Percentiles rank a stretch among this genome's conserved stretches.
Evolutionary conservation across 352 stramenopile genomes (phyloP).

Genomic region (Phytopythium cucurbitacearum): DNA sequence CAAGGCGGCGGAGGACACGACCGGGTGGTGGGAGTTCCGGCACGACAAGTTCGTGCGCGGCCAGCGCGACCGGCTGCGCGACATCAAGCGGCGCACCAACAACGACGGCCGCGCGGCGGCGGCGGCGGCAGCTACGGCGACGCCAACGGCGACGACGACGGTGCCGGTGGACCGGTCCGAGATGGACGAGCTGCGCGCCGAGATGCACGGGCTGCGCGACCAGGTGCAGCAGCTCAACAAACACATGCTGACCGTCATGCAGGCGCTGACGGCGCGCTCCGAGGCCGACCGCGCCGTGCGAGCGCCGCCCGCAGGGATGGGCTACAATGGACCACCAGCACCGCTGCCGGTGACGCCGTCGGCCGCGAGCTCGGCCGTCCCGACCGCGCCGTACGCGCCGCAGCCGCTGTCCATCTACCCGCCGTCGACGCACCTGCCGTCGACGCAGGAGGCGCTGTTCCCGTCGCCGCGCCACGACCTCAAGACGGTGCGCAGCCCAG

Average conservation of each 20-base stretch:
- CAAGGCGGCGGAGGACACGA: constrained; percentile 21
- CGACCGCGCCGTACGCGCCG: constrained; percentile 9
- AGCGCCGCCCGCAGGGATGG: constrained; percentile 2
- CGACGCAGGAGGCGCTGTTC: constrained; percentile 2
- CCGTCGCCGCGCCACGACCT: constrained; percentile 5
- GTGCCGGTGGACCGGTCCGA: constrained; percentile 51
- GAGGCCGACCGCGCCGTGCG: constrained; percentile 11
- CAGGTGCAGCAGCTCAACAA: constrained; percentile 75
- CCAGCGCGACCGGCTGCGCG: constrained; percentile 54
- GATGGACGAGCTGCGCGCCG: constrained; percentile 61
- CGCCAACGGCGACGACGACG: constrained; percentile 12
- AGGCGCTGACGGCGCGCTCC: constrained; percentile 33
- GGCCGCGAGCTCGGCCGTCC: too few relatives aligned
- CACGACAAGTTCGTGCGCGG: constrained; percentile 82
- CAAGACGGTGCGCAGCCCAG: constrained; percentile 14
- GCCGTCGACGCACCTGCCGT: neutral
- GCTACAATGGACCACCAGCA: neutral
- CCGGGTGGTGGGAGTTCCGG: constrained; percentile 78
- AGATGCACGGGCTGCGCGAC: constrained; percentile 51
- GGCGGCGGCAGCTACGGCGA: constrained; percentile 14
- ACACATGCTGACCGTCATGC: constrained; percentile 50
- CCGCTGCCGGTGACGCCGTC: too few relatives aligned
- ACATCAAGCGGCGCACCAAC: constrained; percentile 62
- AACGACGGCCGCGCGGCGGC: constrained; percentile 13
- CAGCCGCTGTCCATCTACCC: constrained; percentile 6